phyloP scores from a whole-genome alignment of 2,329 filamentous ascomycete genomes.

The Hymenoscyphus repandus region DNA sequence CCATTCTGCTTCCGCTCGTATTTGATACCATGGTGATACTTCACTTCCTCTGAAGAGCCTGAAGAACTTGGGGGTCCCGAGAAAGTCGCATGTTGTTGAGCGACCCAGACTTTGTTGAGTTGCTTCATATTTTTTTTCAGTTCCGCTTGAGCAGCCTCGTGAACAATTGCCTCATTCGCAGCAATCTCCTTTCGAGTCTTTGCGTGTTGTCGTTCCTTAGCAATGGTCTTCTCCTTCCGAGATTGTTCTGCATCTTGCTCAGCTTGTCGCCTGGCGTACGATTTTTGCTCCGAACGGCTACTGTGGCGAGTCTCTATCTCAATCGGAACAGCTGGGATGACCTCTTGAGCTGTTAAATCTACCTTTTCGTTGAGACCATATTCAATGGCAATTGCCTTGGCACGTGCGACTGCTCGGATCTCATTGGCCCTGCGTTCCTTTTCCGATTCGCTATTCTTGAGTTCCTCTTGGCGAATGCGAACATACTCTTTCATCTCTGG shows the following conservation, averaged over 20 bases:
- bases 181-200: constrained; percentile 28
- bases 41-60: constrained; percentile 43
- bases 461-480: constrained; percentile 53
- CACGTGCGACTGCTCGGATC: constrained; percentile 21
- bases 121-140: constrained; percentile 29
- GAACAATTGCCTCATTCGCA: constrained; percentile 22
- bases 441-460: constrained; percentile 47
- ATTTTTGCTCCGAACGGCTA: constrained; percentile 22
- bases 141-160: constrained; percentile 24
- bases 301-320: constrained; percentile 27
- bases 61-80: constrained; percentile 20
- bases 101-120: constrained; percentile 29
- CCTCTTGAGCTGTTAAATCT: constrained; percentile 12
- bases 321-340: neutral
- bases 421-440: constrained; percentile 45
- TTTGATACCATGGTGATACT: constrained; percentile 53
- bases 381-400: constrained; percentile 18
- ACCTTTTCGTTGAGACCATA: constrained; percentile 12
- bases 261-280: constrained; percentile 22
- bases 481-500: constrained; percentile 60
- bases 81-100: constrained; percentile 22
- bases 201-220: constrained; percentile 22
- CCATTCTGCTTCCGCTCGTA: constrained; percentile 58
- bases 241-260: constrained; percentile 17
- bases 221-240: constrained; percentile 24